Conservation (phyloP, 2,329 filamentous ascomycete species). For the Trichoderma endophyticum region DNA sequence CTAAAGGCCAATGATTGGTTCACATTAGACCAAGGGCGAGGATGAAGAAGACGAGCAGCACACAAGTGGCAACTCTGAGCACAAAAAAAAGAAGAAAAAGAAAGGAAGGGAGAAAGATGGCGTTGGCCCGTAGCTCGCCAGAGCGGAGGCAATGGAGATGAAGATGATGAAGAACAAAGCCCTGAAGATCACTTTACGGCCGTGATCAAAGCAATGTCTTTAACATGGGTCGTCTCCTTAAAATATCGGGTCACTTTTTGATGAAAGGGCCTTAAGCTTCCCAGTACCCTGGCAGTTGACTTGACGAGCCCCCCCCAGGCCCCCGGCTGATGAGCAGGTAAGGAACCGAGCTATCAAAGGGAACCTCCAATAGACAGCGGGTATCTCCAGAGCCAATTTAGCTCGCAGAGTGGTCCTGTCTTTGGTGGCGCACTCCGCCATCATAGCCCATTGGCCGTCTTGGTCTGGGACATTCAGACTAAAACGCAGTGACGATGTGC, state of each 20-base stretch:
- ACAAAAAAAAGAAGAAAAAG: not conserved
- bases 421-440: slow-evolving; percentile 6
- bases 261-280: not conserved
- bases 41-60: not conserved
- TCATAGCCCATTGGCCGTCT: slow-evolving; percentile 4
- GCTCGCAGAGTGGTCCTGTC: slow-evolving; percentile 2
- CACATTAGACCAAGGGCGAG: not conserved
- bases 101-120: not conserved
- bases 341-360: slow-evolving; percentile 5
- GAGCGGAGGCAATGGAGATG: not conserved
- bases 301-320: not conserved
- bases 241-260: slow-evolving; percentile 10
- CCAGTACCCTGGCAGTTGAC: not conserved
- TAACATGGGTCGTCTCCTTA: slow-evolving; percentile 14
- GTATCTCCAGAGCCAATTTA: slow-evolving; percentile 16
- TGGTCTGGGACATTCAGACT: not conserved
- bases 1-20: not conserved
- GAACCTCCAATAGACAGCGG: slow-evolving; percentile 11
- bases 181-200: slow-evolving; percentile 6
- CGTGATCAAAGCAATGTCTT: not conserved
- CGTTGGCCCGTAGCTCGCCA: not conserved
- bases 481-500: not conserved
- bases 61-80: not conserved
- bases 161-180: slow-evolving; percentile 6
- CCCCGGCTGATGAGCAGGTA: slow-evolving; percentile 3